Percentiles rank a stretch among this genome's conserved stretches.
These are phyloP conservation scores for Exophiala oligosperma DNA, from an alignment of 2,329 filamentous ascomycete genomes.

Conservation along the genomic window DNA sequence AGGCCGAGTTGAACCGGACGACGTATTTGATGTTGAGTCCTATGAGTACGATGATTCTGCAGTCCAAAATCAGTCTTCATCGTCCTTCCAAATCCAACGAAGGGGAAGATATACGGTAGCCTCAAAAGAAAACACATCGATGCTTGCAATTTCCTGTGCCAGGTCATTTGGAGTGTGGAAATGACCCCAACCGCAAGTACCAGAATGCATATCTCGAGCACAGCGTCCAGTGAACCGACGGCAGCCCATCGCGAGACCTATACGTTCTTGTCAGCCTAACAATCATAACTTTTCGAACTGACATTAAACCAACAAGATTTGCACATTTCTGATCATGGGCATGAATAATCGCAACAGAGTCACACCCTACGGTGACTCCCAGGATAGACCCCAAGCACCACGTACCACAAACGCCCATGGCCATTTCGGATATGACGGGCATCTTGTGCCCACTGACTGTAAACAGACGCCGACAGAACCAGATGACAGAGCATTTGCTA, in stretches of 20 bases:
- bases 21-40: conserved; percentile 18
- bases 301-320: conserved; percentile 6
- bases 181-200: conserved; percentile 15
- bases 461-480: conserved; percentile 16
- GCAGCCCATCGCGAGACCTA: conserved; percentile 16
- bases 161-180: conserved; percentile 19
- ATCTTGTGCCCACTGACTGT: conserved; percentile 8
- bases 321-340: conserved; percentile 4
- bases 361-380: conserved; percentile 12
- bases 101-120: conserved; percentile 73
- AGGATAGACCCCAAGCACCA: conserved; percentile 21
- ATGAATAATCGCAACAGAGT: conserved; percentile 1
- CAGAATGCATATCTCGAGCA: conserved; percentile 15
- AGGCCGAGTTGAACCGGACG: conserved; percentile 6
- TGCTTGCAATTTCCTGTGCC: conserved; percentile 55
- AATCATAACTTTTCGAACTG: not conserved
- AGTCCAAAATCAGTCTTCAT: conserved; percentile 3
- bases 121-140: conserved; percentile 75
- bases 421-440: conserved; percentile 9
- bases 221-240: conserved; percentile 14
- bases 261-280: not conserved
- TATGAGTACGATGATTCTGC: conserved; percentile 20
- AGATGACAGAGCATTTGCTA: conserved; percentile 12
- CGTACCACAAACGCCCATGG: conserved; percentile 11
- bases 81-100: no score